A percentile compares a stretch with the other conserved stretches of the same genome.
phyloP scores from a whole-genome alignment of 108 stramenopile species.

The Pseudonitzschia multistriata region DNA sequence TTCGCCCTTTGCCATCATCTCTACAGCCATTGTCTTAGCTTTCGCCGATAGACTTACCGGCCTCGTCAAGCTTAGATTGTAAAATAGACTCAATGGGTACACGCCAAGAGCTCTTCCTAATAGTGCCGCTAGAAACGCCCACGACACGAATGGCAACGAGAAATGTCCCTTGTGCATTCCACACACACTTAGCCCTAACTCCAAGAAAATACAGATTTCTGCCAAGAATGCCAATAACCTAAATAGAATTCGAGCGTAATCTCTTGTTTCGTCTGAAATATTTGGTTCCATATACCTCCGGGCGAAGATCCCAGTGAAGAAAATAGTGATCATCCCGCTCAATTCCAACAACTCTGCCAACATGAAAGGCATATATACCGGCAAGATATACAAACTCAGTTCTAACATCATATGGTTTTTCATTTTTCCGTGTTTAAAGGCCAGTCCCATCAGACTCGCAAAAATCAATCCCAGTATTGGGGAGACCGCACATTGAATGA shows the following conservation, averaged over 20 bases:
- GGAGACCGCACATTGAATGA: constrained; percentile 49
- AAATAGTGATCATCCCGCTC: constrained; percentile 84
- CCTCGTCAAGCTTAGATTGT: constrained; percentile 35
- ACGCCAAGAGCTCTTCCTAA: constrained; percentile 63
- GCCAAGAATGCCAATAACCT: constrained; percentile 53
- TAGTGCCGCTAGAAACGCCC: constrained; percentile 54
- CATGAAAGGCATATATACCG: constrained; percentile 72
- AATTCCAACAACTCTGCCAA: constrained; percentile 57
- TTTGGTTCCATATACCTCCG: constrained; percentile 60
- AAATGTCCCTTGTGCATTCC: constrained; percentile 29
- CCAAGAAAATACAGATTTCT: constrained; percentile 82
- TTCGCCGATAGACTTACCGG: not conserved
- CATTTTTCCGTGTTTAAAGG: constrained; percentile 58
- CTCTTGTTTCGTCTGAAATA: constrained; percentile 35
- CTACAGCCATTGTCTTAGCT: not conserved
- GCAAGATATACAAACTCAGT: constrained; percentile 51
- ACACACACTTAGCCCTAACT: constrained; percentile 72
- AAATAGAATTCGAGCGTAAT: constrained; percentile 47
- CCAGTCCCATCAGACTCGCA: constrained; percentile 43
- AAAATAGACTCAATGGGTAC: constrained; percentile 49
- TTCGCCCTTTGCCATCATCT: constrained; percentile 9
- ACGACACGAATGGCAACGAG: constrained; percentile 44
- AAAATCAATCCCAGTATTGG: constrained; percentile 55
- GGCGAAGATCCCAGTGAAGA: constrained; percentile 75
- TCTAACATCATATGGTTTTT: constrained; percentile 43